Base-by-base conservation (phyloP, 352 stramenopile species). In the Pythium brachiatum region DNA sequence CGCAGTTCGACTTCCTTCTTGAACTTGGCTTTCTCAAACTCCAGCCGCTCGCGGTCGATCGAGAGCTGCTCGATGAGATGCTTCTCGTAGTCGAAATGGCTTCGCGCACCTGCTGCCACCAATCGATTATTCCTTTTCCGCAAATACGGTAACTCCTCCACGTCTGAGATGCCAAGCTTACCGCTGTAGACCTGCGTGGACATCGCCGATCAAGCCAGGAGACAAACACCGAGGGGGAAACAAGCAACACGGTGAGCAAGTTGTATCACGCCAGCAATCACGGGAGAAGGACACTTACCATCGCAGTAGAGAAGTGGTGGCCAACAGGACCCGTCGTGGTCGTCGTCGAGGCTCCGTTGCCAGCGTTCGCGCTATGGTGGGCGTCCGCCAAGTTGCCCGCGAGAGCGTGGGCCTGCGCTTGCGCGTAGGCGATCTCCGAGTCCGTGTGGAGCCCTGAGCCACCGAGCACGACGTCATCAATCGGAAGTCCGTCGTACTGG, bases 61-160 rank as follows among this genome's bases (percentile, higher is more conserved):
- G 79, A 73, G 3, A 93, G 76, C 41, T 89, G 80, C 62, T 91
- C 83, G 18, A 73, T 70, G 59, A 89, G 64, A 67, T 91, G 80
- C 61, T 86, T 88, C 59, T 90, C 83, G 64, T 91, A 88, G 69
- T 90, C 81, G 31, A 88, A 88, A n/a, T 77, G 66, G 9, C 60
- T 63, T 20, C 78, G 74, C 25, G 48, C 38, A 63, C 66, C 64
- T 69, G 61, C 57, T 53, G 66, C 57, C 34, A 76, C 48, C 53
- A 70, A 58, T 20, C 60, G 64, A 62, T 76, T 73, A 70, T 71
- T 73, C 26, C 69, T 66, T 57, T 76, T 69, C 46, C 69, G 69
- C 31, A 76, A 63, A 26, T 66, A 61, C 15, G 60, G 57, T n/a
- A 66, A 41, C 50, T 70, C 63, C 51, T 70, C 57, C 41, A 70